Evolutionary conservation across 176 grass and related monocot genomes (phyloP), one percentile per base, ranked within the genome.

Genomic region (Paspalum vaginatum): DNA sequence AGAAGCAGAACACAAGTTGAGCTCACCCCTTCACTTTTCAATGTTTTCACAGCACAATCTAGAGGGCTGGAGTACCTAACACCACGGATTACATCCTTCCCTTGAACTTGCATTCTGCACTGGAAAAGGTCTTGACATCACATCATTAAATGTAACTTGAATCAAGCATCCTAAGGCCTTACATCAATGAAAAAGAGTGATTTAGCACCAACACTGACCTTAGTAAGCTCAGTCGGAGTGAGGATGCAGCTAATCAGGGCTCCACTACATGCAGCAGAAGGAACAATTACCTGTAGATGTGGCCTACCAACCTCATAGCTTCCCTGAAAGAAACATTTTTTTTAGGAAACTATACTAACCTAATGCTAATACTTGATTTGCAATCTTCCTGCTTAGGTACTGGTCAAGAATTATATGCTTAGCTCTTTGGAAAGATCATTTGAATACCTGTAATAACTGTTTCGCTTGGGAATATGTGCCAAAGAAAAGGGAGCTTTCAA

Each of bases 31-130:
- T 98, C 95, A 83, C 40, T 83, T 74, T 91, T 58, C 53, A 98
- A 41, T 55, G 90, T 98, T 92, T 94, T 98, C 22, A 85, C 37
- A 78, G 88, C 95, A 83, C 89, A 92, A 88, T 98, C 92, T 65
- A 98, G 68, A 77, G 95, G 95, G 27, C 95, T 91, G 26, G 80
- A 85, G 74, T 92, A 98, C 70, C 80, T 88, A 54, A 86, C 9
- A 78, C 77, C 73, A 87, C 76, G 85, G 32, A 65, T 77, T 67
- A 78, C 20, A 65, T 90, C 81, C 85, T 94, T 98, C 64, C 95
- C 95, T 91, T 98, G 95, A 83, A 94, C 95, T 98, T 98, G 92
- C 92, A 98, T 98, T 89, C 95, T 98, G 91, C 95, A 94, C 92
- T 98, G 92, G 77, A 98, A 39, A 90, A 91, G 57, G 44, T 87